A percentile compares a stretch with the other conserved stretches of the same genome.
Evolutionary conservation across 352 stramenopile genomes (phyloP).

Genomic region (Blastocystis sp.): DNA sequence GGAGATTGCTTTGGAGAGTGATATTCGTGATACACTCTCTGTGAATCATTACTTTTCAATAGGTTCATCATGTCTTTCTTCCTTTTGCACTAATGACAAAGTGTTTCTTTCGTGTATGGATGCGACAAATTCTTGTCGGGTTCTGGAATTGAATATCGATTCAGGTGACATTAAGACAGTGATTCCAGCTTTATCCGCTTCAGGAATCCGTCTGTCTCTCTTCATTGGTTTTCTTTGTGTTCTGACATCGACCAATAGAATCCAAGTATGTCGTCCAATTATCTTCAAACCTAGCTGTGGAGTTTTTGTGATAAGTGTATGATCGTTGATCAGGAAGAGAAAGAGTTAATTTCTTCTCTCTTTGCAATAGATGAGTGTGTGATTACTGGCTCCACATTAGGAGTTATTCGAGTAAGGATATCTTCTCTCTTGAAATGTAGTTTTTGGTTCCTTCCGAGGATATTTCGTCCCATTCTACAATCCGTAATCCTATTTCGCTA

Average conservation of each 20-base stretch:
- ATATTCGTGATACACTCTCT: neutral
- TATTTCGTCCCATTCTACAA: neutral
- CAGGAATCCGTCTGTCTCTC: neutral
- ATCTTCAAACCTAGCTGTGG: neutral
- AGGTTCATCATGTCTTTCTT: neutral
- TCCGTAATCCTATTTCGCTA: neutral
- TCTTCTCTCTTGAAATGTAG: neutral
- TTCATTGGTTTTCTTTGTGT: neutral
- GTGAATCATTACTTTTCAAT: neutral
- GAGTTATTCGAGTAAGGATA: neutral
- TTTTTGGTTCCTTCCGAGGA: neutral
- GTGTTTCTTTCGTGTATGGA: neutral
- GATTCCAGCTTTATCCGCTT: neutral
- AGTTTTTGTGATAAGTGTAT: neutral
- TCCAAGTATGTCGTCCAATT: neutral
- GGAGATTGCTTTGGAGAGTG: neutral
- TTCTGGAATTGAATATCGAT: neutral
- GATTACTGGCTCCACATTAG: neutral
- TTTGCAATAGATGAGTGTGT: neutral
- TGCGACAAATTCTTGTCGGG: neutral
- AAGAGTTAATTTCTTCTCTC: neutral
- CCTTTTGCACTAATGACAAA: neutral
- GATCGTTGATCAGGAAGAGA: neutral
- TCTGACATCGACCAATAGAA: neutral
- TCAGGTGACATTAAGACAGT: neutral